A percentile compares a stretch with the other conserved stretches of the same genome.
phyloP scores from a whole-genome alignment of 192 early-diverging fungal genomes.

The Gigaspora rosea region DNA sequence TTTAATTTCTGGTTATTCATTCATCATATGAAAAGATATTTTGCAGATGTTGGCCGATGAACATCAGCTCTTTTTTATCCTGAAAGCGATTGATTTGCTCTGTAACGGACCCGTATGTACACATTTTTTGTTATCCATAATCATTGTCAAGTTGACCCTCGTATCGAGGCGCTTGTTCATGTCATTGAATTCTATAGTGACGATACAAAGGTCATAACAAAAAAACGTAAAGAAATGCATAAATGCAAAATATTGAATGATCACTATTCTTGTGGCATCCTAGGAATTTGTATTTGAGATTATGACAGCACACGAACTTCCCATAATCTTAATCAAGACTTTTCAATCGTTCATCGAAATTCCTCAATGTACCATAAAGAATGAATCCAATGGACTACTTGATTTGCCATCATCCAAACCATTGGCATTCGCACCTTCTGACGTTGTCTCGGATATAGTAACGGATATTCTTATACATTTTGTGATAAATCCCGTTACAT shows the following conservation, averaged over 20 bases:
- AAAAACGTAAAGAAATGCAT: conserved; percentile 34
- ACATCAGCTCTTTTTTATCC: conserved; percentile 40
- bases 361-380: background rate
- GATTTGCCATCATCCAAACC: background rate
- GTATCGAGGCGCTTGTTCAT: too few relatives aligned
- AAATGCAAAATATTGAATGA: conserved; percentile 31
- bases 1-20: background rate
- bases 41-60: conserved; percentile 40
- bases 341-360: conserved; percentile 47
- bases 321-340: conserved; percentile 42
- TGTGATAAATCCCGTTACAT: conserved; percentile 36
- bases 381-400: background rate
- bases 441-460: conserved; percentile 37
- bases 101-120: conserved; percentile 53
- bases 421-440: conserved; percentile 23
- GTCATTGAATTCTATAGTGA: too few relatives aligned
- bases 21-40: conserved; percentile 15
- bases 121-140: background rate
- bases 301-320: conserved; percentile 42
- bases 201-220: too few relatives aligned
- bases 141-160: conserved; percentile 13
- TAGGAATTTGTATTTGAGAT: conserved; percentile 25
- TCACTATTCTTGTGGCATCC: background rate
- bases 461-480: conserved; percentile 40
- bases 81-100: conserved; percentile 48